Evolutionary conservation across 768 basidiomycete genomes (phyloP).

Genomic region (Lentinus tigrinus): DNA sequence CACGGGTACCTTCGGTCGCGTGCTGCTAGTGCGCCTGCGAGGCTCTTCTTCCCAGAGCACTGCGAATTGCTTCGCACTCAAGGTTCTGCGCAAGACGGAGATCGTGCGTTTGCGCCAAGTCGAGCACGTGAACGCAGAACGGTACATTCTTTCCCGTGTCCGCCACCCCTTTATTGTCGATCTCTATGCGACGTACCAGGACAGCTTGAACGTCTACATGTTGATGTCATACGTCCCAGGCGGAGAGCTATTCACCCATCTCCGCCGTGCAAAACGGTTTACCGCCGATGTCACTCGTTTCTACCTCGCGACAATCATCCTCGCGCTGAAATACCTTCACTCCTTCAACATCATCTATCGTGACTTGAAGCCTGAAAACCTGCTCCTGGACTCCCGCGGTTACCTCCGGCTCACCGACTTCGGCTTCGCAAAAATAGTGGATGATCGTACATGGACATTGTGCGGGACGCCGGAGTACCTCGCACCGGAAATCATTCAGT

Average conservation of each 20-base stretch:
- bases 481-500: conserved; percentile 97
- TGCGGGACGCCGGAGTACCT: conserved; percentile 97
- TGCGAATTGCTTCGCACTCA: conserved; percentile 78
- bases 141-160: conserved; percentile 87
- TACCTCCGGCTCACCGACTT: conserved; percentile 97
- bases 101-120: conserved; percentile 91
- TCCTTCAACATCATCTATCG: conserved; percentile 98
- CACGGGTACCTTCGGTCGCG: conserved; percentile 94
- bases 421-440: conserved; percentile 96
- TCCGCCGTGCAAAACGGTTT: conserved; percentile 92
- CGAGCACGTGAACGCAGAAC: conserved; percentile 96
- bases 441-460: conserved; percentile 96
- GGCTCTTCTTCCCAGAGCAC: conserved; percentile 43
- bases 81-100: conserved; percentile 83
- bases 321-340: conserved; percentile 93
- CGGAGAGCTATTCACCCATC: conserved; percentile 95
- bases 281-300: conserved; percentile 97
- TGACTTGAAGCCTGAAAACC: conserved; percentile 97
- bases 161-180: conserved; percentile 97
- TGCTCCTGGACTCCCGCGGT: conserved; percentile 90
- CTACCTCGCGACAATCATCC: conserved; percentile 93
- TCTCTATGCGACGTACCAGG: conserved; percentile 93
- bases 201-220: conserved; percentile 97
- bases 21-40: conserved; percentile 82
- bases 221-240: conserved; percentile 95